A percentile compares a stretch with the other conserved stretches of the same genome.
Conservation (phyloP, 768 basidiomycete species). For the Tylopilus plumbeoviolaceoides region DNA sequence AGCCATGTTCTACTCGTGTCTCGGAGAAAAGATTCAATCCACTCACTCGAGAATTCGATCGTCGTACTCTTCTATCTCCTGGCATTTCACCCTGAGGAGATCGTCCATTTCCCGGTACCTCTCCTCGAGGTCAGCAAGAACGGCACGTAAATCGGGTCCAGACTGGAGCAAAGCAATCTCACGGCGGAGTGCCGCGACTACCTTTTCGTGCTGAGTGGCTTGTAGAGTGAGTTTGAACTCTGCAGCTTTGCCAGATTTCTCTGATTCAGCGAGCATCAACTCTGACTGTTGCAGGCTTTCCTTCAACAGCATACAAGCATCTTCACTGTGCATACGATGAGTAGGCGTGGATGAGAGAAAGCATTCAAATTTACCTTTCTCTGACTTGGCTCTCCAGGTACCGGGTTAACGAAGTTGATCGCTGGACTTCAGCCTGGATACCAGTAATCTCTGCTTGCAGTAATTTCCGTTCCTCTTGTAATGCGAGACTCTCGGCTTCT, state of each 20-base stretch:
- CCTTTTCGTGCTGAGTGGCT: slow-evolving; percentile 62
- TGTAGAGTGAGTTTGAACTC: slow-evolving; percentile 66
- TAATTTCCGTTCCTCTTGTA: slow-evolving; percentile 47
- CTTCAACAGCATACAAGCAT: slow-evolving; percentile 36
- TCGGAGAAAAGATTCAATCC: slow-evolving; percentile 1
- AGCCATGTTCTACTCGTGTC: slow-evolving; percentile 1
- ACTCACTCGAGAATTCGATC: slow-evolving; percentile 71
- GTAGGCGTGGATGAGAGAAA: not conserved
- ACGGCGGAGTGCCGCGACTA: slow-evolving; percentile 51
- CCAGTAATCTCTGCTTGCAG: slow-evolving; percentile 55
- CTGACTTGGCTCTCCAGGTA: slow-evolving; percentile 61
- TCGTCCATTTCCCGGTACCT: slow-evolving; percentile 75
- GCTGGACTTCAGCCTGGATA: slow-evolving; percentile 64
- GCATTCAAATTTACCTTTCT: slow-evolving; percentile 47
- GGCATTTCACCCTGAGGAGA: slow-evolving; percentile 60
- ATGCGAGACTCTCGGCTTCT: slow-evolving; percentile 37
- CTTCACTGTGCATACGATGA: slow-evolving; percentile 40
- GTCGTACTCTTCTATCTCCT: slow-evolving; percentile 82
- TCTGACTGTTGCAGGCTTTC: slow-evolving; percentile 39
- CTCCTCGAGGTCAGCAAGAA: slow-evolving; percentile 59
- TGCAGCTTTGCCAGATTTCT: slow-evolving; percentile 56
- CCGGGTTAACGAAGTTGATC: slow-evolving; percentile 54
- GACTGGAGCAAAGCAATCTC: slow-evolving; percentile 52
- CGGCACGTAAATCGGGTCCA: slow-evolving; percentile 51
- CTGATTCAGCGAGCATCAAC: slow-evolving; percentile 45